A percentile compares a stretch with the other conserved stretches of the same genome.
phyloP scores from a whole-genome alignment of 2,329 filamentous ascomycete genomes.

The Juglanconis oblonga region DNA sequence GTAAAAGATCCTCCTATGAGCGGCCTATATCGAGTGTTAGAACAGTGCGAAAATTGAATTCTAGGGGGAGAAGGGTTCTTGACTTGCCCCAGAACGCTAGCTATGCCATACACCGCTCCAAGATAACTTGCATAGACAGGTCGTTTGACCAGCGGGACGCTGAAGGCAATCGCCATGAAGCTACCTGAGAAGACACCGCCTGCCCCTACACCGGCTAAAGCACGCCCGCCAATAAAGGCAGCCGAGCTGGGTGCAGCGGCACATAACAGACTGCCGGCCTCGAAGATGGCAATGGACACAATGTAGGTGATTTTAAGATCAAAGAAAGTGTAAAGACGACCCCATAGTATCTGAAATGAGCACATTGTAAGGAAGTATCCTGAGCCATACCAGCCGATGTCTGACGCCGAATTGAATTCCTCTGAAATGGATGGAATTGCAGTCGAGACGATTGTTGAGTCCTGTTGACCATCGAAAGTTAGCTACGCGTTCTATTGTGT shows the following conservation, averaged over 20 bases:
- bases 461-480: background rate
- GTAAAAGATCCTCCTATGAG: no score
- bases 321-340: background rate
- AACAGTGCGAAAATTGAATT: no score
- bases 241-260: background rate
- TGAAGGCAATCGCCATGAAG: no score
- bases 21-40: no score
- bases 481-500: no score
- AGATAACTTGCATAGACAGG: no score
- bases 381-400: conserved; percentile 1
- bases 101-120: no score
- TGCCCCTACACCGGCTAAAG: background rate
- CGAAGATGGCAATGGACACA: background rate
- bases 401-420: background rate
- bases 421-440: background rate
- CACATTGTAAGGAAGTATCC: background rate
- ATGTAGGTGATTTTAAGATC: background rate
- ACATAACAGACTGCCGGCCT: background rate
- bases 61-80: no score
- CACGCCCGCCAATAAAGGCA: background rate
- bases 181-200: conserved; percentile 3
- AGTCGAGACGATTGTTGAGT: background rate
- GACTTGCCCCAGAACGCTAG: no score
- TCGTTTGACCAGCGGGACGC: no score
- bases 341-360: background rate